Evolutionary conservation across 768 basidiomycete genomes (phyloP), one percentile per base, ranked within the genome.

Genomic region (Baorangia bicolor): DNA sequence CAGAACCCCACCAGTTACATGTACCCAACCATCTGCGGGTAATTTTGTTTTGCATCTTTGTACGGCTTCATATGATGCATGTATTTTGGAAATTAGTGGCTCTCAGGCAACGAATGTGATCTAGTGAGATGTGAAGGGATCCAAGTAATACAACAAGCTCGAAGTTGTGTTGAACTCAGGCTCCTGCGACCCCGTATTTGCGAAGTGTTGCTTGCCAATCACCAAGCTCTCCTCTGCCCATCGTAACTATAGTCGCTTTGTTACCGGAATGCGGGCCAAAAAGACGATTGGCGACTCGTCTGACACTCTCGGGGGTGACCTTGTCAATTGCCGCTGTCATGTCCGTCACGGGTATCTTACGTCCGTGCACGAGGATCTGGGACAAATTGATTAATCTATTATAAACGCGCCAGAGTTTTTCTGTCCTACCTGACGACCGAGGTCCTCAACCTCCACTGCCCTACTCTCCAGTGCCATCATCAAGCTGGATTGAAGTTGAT

Each of bases 401-500:
- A n/a, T 20, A 37, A 46, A 30, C 4, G 11, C 11, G 16, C 16
- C 16, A 43, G 14, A 30, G 21, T n/a, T 28, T 28, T 13, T 13
- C 40, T 37, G 47, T 35, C 74, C 25, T 63, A 87, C 88, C 83
- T 97, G 95, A 55, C 96, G 81, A 33, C 95, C 95, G 7, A 97
- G 79, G 70, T 97, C 92, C 67, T 93, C 91, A 10, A 94, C 91
- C 64, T 88, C 88, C 5, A 93, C 81, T 14, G 89, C 81, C 31
- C 90, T 76, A 65, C 90, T 93, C 74, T 97, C 94, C 42, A 98
- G 73, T 2, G 93, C 91, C 96, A 98, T 98, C 77, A 94, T 90
- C 59, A 98, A 74, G 46, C 86, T 88, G 23, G 88, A 90, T 71
- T 93, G 93, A 58, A 98, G 84, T 78, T 98, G 95, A 67, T 98